These are phyloP conservation scores for Candida ascalaphidarum DNA, from an alignment of 805 yeast genomes.

Conservation along the genomic window DNA sequence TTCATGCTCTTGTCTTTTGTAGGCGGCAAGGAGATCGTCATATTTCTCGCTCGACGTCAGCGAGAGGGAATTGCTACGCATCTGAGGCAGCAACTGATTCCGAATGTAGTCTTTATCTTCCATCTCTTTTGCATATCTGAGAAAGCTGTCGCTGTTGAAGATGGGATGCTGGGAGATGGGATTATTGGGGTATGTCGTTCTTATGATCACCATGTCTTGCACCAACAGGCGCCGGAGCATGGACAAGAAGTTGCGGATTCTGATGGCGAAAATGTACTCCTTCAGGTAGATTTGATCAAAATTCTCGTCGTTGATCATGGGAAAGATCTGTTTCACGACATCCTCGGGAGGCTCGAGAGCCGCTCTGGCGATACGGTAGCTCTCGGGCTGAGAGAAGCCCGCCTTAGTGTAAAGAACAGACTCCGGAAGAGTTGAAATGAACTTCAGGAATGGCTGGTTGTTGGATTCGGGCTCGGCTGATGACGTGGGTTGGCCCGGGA, in stretches of 20 bases:
- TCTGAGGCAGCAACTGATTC: too few species aligned
- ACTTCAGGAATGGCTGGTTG: constrained; percentile 6
- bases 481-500: constrained; percentile 20
- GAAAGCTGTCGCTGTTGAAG: constrained; percentile 12
- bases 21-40: too few species aligned
- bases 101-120: too few species aligned
- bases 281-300: too few species aligned
- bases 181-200: constrained; percentile 12
- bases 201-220: constrained; percentile 22
- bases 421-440: constrained; percentile 6
- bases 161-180: constrained; percentile 16
- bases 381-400: constrained; percentile 12
- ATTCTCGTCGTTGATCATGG: constrained; percentile 13
- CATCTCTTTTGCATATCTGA: constrained; percentile 6
- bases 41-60: too few species aligned
- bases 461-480: constrained; percentile 8
- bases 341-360: constrained; percentile 16
- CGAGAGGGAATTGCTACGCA: too few species aligned
- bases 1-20: too few species aligned
- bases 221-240: constrained; percentile 14
- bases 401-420: constrained; percentile 9
- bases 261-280: too few species aligned
- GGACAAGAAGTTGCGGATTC: constrained; percentile 7
- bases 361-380: constrained; percentile 11
- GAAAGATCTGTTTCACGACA: constrained; percentile 17